phyloP scores from a whole-genome alignment of 1,139 yeast species.

The Geotrichum carabidarum region DNA sequence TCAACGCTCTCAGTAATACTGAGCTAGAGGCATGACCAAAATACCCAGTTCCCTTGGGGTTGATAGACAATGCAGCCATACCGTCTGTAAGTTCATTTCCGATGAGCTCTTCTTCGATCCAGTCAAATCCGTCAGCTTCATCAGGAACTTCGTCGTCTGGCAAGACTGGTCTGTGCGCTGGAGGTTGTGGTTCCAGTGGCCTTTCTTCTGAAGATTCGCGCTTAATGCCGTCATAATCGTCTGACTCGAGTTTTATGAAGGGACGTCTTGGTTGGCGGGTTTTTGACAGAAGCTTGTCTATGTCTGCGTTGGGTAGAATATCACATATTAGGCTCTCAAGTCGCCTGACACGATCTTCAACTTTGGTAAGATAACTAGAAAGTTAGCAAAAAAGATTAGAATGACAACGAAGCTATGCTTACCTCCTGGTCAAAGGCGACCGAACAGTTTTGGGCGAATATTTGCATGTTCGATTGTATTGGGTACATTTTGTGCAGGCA shows the following conservation, averaged over 20 bases:
- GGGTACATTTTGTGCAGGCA: constrained; percentile 67
- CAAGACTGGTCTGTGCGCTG: constrained; percentile 33
- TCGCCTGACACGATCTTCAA: constrained; percentile 57
- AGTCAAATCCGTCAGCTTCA: constrained; percentile 50
- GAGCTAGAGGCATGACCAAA: constrained; percentile 59
- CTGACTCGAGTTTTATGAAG: not conserved
- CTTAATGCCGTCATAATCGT: constrained; percentile 5
- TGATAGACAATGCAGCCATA: constrained; percentile 50
- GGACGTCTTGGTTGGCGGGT: constrained; percentile 10
- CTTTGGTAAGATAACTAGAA: constrained; percentile 50
- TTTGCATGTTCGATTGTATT: constrained; percentile 67
- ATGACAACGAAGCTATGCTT: constrained; percentile 26
- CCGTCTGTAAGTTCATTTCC: constrained; percentile 43
- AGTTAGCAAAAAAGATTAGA: not conserved
- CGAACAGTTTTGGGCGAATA: constrained; percentile 75
- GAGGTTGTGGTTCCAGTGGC: constrained; percentile 17
- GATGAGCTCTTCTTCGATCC: constrained; percentile 50
- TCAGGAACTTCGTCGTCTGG: constrained; percentile 42
- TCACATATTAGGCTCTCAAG: constrained; percentile 51
- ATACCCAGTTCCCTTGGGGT: constrained; percentile 53
- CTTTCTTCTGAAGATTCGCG: constrained; percentile 7
- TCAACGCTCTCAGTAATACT: constrained; percentile 37
- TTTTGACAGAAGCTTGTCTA: constrained; percentile 37
- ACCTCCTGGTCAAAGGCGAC: constrained; percentile 77
- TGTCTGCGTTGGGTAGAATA: constrained; percentile 42